Conservation (phyloP, 2,329 filamentous ascomycete species). For the Metarhizium brunneum region DNA sequence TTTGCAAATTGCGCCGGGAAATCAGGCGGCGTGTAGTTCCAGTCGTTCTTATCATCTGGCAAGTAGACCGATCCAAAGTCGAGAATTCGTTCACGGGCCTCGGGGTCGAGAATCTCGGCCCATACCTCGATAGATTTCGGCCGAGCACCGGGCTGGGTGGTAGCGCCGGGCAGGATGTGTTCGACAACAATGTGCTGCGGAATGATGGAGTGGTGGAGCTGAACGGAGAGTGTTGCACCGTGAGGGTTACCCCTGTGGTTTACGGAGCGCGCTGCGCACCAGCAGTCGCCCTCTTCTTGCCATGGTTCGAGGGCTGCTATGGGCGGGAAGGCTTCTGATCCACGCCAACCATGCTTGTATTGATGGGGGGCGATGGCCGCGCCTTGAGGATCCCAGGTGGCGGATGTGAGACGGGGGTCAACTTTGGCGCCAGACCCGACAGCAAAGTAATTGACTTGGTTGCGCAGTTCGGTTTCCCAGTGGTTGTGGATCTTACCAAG, state of each 20-base stretch:
- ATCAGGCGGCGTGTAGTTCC: constrained; percentile 19
- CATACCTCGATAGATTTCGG: constrained; percentile 65
- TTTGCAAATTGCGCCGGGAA: constrained; percentile 39
- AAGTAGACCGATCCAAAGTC: constrained; percentile 36
- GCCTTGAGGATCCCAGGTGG: constrained; percentile 33
- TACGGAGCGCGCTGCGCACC: constrained; percentile 54
- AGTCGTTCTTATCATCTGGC: constrained; percentile 19
- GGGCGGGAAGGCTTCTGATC: constrained; percentile 22
- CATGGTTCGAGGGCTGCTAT: constrained; percentile 55
- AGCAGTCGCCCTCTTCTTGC: constrained; percentile 78
- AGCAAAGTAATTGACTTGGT: constrained; percentile 67
- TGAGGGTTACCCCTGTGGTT: constrained; percentile 34
- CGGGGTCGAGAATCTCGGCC: constrained; percentile 44
- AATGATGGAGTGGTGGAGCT: constrained; percentile 47
- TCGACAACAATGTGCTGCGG: constrained; percentile 65
- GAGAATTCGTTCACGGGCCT: constrained; percentile 27
- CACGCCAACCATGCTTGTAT: constrained; percentile 11
- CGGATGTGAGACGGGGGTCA: constrained; percentile 51
- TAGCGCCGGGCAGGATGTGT: constrained; percentile 55
- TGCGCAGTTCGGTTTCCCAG: constrained; percentile 33
- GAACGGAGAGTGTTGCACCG: constrained; percentile 56
- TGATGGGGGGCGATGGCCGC: constrained; percentile 8
- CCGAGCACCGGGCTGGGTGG: constrained; percentile 50
- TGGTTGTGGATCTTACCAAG: constrained; percentile 35
- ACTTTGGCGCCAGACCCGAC: constrained; percentile 56